Evolutionary conservation across 108 stramenopile species (phyloP), one percentile per base, ranked within the genome.

Genomic region (Conticribra guillardii): DNA sequence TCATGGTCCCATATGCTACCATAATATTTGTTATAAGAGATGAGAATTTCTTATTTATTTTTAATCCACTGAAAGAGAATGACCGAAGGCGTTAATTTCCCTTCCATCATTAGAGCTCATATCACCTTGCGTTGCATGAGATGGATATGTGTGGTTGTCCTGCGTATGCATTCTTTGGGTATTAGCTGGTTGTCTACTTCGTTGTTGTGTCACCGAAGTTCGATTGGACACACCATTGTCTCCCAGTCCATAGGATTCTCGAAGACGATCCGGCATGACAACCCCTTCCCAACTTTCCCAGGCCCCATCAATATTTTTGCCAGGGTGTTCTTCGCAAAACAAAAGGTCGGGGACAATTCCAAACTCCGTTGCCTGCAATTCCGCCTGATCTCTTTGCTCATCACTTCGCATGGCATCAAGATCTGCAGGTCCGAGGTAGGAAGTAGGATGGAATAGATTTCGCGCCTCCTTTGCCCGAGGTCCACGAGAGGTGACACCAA

Each of bases 401-500:
- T 78, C 73, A 19, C 89, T 85, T 18, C 74, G 48, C 54, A 91
- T 56, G 14, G 78, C 80, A 31, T 90, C 82, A 37, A 92, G 60
- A 60, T 90, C 91, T 14, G 64, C 34, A 19, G 90, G 84, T 16
- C 85, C 84, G 27, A 97, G 85, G 60, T 98, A 98, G 1, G 96
- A 89, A 26, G 82, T 83, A 21, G 85, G 84, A 80, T 97, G 97
- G 79, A 97, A 98, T 21, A 98, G 64, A 62, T 97, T 97, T 54
- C 80, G 67, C 0, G 89, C 91, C 34, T 85, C 76, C 51, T 82
- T 80, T 5, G 99, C 97, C 8, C 82, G 90, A 47, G 84, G 74
- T 27, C 98, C 98, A 26, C 95, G 85, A 53, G 96, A 96, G 53
- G 83, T 91, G 63, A 63, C 76, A 18, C 99, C 99, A 72, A 99